These are phyloP conservation scores for Phytophthora ohioensis DNA, from an alignment of 352 stramenopile species.

Conservation along the genomic window DNA sequence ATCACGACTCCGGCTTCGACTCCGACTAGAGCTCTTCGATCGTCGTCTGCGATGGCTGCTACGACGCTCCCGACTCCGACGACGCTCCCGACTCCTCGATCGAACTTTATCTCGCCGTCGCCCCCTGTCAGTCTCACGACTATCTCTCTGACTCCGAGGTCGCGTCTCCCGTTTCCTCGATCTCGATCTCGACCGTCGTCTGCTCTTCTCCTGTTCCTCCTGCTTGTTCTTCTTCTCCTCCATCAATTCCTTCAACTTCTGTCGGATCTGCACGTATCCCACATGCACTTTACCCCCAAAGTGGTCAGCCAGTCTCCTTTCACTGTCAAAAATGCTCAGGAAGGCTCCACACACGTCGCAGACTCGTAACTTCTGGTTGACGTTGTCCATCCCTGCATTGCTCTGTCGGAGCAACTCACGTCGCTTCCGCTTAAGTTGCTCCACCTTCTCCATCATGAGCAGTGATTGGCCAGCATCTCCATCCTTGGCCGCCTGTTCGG, in stretches of 20 bases:
- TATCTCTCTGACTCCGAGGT: constrained; percentile 6
- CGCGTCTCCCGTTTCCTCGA: neutral
- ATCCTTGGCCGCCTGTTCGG: constrained; percentile 66
- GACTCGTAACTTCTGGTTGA: constrained; percentile 89
- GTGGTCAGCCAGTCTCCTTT: constrained; percentile 89
- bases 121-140: constrained; percentile 13
- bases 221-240: constrained; percentile 18
- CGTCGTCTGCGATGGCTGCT: constrained; percentile 35
- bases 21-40: constrained; percentile 42
- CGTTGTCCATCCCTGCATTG: constrained; percentile 32
- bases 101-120: constrained; percentile 20
- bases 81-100: constrained; percentile 32
- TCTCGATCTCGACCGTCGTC: constrained; percentile 8
- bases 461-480: constrained; percentile 68
- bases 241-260: constrained; percentile 83
- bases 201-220: constrained; percentile 6
- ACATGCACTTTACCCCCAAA: constrained; percentile 93
- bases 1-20: constrained; percentile 45
- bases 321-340: constrained; percentile 93
- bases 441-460: constrained; percentile 68
- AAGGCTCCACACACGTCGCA: constrained; percentile 93
- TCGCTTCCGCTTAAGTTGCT: constrained; percentile 60
- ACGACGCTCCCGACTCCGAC: constrained; percentile 12
- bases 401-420: constrained; percentile 30
- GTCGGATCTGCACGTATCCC: constrained; percentile 90